A percentile compares a stretch with the other conserved stretches of the same genome.
These are phyloP conservation scores for Suhomyces panamericanus DNA, from an alignment of 1,139 yeast genomes.

Conservation along the genomic window DNA sequence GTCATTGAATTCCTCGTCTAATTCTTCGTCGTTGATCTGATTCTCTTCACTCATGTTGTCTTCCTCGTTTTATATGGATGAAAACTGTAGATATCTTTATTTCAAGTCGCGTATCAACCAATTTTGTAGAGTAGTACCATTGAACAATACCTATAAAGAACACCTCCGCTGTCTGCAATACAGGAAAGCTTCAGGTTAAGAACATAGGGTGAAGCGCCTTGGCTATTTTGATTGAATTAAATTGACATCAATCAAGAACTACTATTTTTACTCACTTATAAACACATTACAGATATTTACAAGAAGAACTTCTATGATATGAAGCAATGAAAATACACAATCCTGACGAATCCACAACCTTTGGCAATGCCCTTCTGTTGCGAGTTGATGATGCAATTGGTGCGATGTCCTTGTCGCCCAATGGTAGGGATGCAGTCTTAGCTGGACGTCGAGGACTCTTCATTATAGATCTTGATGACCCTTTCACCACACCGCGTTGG, in stretches of 20 bases:
- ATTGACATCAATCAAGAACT: too few species aligned
- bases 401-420: conserved; percentile 90
- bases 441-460: conserved; percentile 89
- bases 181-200: neutral
- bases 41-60: conserved; percentile 12
- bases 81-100: neutral
- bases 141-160: too few species aligned
- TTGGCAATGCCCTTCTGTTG: conserved; percentile 76
- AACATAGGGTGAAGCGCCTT: too few species aligned
- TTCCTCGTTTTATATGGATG: neutral
- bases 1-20: conserved; percentile 25
- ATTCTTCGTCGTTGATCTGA: conserved; percentile 30
- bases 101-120: neutral
- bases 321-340: conserved; percentile 6
- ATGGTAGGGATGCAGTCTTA: conserved; percentile 88
- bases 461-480: conserved; percentile 91
- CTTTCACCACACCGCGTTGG: conserved; percentile 93
- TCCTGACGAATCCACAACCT: conserved; percentile 50
- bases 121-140: too few species aligned
- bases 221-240: neutral
- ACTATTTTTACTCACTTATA: too few species aligned
- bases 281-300: too few species aligned
- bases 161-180: neutral
- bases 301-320: neutral
- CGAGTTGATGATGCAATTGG: conserved; percentile 92